Base-by-base conservation (phyloP, 2,329 filamentous ascomycete genomes). In the Talaromyces sp. region DNA sequence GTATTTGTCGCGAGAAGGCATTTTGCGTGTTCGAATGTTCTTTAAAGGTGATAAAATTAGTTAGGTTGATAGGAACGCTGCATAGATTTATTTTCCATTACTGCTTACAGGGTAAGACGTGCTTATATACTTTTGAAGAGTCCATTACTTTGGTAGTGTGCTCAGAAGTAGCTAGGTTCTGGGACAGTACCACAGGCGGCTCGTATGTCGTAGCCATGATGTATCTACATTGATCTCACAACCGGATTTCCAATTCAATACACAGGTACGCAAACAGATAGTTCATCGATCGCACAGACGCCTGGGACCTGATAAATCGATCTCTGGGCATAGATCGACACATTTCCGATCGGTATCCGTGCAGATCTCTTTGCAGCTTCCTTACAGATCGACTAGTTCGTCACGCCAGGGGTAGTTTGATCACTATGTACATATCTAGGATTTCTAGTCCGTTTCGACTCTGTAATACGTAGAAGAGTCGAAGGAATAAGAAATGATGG, bases 1-100 rank as follows among this genome's bases (percentile, higher is more conserved):
- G 68, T 83, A 83, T 60, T 83, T 83, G 65, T 81, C 79, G 66
- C 79, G 80, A 3, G 79, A 74, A 52, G 80, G 75, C 81, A 83
- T 83, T 8, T 43, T 62, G 14, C 8, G 13, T 56, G 31, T 16
- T 24, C 19, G 35, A 0, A 8, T 37, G 16, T 6, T 11, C 16
- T 37, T 35, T 22, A 2, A 31, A 19, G 31, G 31, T n/a, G 19
- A 31, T 31, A 13, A 27, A 19, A 27, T 35, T 3, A 22, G 10
- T 3, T 37, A 54, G 50, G 7, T 31, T 31, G 27, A 19, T 37
- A 54, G 16, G 10, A 35, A 10, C 8, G 16, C 31, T n/a, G 10
- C 14, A 54, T 54, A 13, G 14, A 22, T 24, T 19, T n/a, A 35
- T 13, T 22, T n/a, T 10, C n/a, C 16, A 50, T 10, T 11, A 11